phyloP scores from a whole-genome alignment of 495 filamentous ascomycete species.

The Bryoglossum gracile region DNA sequence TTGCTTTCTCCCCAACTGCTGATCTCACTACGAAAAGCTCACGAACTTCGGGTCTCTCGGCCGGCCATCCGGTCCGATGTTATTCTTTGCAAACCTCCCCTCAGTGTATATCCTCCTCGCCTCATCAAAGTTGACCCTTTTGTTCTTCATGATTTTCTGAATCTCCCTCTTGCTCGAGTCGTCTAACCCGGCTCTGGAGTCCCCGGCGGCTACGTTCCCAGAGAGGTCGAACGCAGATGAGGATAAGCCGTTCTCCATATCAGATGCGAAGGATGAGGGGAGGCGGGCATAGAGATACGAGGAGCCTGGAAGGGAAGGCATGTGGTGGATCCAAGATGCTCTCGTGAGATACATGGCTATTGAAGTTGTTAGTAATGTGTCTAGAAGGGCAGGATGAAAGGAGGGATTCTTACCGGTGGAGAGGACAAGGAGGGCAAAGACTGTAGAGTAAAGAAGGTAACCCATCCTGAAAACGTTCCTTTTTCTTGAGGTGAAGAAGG shows the following conservation, averaged over 20 bases:
- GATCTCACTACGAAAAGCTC: conserved; percentile 59
- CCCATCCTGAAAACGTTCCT: conserved; percentile 17
- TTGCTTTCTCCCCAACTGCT: no score
- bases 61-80: conserved; percentile 79
- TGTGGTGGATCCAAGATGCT: conserved; percentile 57
- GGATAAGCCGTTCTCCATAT: conserved; percentile 79
- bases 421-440: conserved; percentile 54
- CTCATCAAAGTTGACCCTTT: conserved; percentile 78
- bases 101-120: conserved; percentile 78
- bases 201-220: conserved; percentile 69
- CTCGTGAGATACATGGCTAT: conserved; percentile 75
- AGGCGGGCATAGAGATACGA: conserved; percentile 59
- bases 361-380: conserved; percentile 4
- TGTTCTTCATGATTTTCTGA: conserved; percentile 76
- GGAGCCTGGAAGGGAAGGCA: conserved; percentile 47
- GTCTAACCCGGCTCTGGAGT: conserved; percentile 74
- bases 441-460: conserved; percentile 71
- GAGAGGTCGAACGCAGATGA: conserved; percentile 73
- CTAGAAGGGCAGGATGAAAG: conserved; percentile 11
- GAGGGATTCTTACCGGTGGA: conserved; percentile 46
- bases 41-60: conserved; percentile 94
- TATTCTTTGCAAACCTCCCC: conserved; percentile 73
- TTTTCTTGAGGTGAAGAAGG: background rate
- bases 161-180: conserved; percentile 70
- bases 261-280: conserved; percentile 63